Evolutionary conservation across 139 green algal genomes (phyloP).

Genomic region (Tetratostichococcus sp.): DNA sequence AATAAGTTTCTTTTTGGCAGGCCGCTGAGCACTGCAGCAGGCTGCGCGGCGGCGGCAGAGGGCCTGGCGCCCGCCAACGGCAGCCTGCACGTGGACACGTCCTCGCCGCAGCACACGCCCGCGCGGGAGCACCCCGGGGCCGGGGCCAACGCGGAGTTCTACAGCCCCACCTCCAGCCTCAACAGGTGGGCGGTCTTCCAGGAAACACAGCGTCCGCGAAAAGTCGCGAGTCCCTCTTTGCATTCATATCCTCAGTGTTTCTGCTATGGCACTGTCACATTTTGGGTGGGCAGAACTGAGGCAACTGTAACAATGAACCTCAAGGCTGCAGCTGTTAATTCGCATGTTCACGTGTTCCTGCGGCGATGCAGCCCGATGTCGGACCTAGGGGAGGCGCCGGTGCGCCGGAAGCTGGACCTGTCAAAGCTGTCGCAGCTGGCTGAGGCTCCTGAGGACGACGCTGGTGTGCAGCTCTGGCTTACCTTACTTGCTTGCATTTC

Average conservation of each 20-base stretch:
- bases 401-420: background rate
- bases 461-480: too few relatives aligned
- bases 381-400: background rate
- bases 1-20: too few relatives aligned
- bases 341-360: background rate
- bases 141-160: background rate
- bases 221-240: too few relatives aligned
- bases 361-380: background rate
- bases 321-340: too few relatives aligned
- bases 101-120: background rate
- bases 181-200: background rate
- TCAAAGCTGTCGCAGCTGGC: background rate
- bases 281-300: too few relatives aligned
- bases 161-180: constrained; percentile 13
- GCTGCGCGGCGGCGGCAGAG: background rate
- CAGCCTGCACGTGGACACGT: background rate
- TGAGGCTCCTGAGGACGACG: background rate
- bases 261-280: too few relatives aligned
- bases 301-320: too few relatives aligned
- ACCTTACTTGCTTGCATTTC: too few relatives aligned
- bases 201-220: too few relatives aligned
- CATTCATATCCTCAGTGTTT: too few relatives aligned
- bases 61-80: background rate
- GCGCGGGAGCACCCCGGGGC: background rate
- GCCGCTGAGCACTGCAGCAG: too few relatives aligned